Conservation (phyloP, 768 basidiomycete genomes). For the Pleurotus giganteus region DNA sequence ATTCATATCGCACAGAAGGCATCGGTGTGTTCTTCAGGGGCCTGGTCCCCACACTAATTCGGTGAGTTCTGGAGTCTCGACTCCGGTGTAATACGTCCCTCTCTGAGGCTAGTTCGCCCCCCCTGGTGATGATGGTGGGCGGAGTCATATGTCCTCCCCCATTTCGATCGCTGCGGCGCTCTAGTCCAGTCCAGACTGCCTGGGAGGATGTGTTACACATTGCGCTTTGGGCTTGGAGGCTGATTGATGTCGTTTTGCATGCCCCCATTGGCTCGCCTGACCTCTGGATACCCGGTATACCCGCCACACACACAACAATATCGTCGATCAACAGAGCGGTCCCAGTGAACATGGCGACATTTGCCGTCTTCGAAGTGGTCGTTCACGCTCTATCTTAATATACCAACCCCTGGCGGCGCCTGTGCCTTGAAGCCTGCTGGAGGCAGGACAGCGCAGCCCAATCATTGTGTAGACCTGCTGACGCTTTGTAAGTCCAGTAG, state of each 20-base stretch:
- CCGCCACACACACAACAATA: not conserved
- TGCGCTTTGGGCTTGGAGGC: not conserved
- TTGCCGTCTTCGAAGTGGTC: slow-evolving; percentile 67
- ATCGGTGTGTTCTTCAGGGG: slow-evolving; percentile 72
- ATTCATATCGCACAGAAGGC: slow-evolving; percentile 68
- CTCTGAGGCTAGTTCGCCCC: not conserved
- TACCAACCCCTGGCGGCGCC: not conserved
- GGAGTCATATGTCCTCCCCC: slow-evolving; percentile 2
- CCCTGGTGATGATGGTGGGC: slow-evolving; percentile 4
- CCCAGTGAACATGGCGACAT: slow-evolving; percentile 85
- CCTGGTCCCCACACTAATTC: slow-evolving; percentile 74
- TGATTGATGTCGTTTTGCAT: not conserved
- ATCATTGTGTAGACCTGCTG: not conserved
- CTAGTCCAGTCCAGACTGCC: slow-evolving; percentile 8
- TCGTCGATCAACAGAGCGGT: slow-evolving; percentile 49
- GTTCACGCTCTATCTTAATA: slow-evolving; percentile 33
- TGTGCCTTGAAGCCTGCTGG: slow-evolving; percentile 6
- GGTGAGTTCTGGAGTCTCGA: slow-evolving; percentile 42
- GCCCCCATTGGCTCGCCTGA: slow-evolving; percentile 1
- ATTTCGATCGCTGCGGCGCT: slow-evolving; percentile 9
- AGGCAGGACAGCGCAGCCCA: not conserved
- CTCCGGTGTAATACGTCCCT: not conserved
- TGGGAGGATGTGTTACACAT: not conserved
- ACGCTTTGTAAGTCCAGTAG: not conserved
- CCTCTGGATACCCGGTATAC: slow-evolving; percentile 3